Conservation (phyloP, 106 monocot genomes). For the Acanthochlamys bracteata region DNA sequence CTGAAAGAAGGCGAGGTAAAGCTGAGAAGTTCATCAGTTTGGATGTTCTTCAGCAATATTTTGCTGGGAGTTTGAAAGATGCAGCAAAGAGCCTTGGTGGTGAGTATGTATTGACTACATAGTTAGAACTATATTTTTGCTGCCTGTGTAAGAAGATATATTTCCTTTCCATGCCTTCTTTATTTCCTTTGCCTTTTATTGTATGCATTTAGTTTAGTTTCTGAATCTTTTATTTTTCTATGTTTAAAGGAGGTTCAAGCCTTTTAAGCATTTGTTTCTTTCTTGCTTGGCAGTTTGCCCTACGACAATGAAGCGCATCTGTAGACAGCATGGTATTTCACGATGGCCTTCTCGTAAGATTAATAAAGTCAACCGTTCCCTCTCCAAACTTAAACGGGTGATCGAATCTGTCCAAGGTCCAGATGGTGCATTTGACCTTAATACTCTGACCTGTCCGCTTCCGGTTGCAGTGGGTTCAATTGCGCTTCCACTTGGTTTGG, state of each 20-base stretch:
- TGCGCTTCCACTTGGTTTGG: slow-evolving; percentile 15
- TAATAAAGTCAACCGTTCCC: slow-evolving; percentile 65
- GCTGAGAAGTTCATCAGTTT: slow-evolving; percentile 61
- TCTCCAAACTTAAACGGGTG: slow-evolving; percentile 53
- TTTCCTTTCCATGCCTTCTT: no score
- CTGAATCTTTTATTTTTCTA: not conserved
- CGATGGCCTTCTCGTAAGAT: slow-evolving; percentile 76
- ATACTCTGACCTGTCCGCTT: slow-evolving; percentile 33
- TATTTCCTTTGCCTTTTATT: no score
- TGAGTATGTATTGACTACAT: slow-evolving; percentile 11
- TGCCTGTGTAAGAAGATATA: not conserved
- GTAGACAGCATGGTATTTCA: slow-evolving; percentile 65
- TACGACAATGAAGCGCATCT: slow-evolving; percentile 72
- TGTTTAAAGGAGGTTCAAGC: not conserved
- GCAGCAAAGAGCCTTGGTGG: slow-evolving; percentile 70
- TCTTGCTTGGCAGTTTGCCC: slow-evolving; percentile 45
- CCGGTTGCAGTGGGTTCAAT: slow-evolving; percentile 25
- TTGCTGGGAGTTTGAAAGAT: slow-evolving; percentile 55
- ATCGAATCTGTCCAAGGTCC: slow-evolving; percentile 57
- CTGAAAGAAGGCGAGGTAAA: slow-evolving; percentile 47
- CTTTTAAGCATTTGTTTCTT: not conserved
- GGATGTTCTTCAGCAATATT: slow-evolving; percentile 56
- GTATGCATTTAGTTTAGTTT: no score
- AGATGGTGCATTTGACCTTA: slow-evolving; percentile 39
- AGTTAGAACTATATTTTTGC: not conserved